phyloP scores from a whole-genome alignment of 2,329 filamentous ascomycete genomes.

The Incumbomyces lentus region DNA sequence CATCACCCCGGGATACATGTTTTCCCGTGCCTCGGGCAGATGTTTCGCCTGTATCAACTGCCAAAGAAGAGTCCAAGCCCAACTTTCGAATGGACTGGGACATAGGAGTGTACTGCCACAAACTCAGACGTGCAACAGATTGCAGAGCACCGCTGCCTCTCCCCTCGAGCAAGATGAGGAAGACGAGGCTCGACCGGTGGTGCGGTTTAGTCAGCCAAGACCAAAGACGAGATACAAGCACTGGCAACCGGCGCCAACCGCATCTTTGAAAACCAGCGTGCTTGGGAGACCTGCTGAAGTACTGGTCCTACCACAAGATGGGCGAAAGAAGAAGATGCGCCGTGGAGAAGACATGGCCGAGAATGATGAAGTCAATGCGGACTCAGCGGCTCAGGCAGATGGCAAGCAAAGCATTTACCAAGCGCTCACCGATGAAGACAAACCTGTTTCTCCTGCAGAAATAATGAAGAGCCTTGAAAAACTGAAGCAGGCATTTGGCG shows the following conservation, averaged over 20 bases:
- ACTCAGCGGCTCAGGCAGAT: background rate
- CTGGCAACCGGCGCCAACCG: slow-evolving; percentile 14
- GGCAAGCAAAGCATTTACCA: slow-evolving; percentile 9
- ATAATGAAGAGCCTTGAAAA: slow-evolving; percentile 16
- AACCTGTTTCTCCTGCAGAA: slow-evolving; percentile 9
- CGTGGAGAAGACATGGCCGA: background rate
- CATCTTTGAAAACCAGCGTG: slow-evolving; percentile 25
- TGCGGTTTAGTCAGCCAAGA: background rate
- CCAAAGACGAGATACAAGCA: slow-evolving; percentile 6
- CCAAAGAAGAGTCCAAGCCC: slow-evolving; percentile 6
- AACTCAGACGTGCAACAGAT: slow-evolving; percentile 5
- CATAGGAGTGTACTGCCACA: background rate
- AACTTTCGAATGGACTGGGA: too few relatives aligned
- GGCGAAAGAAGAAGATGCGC: slow-evolving; percentile 13
- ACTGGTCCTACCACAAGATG: slow-evolving; percentile 24
- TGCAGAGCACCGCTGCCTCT: slow-evolving; percentile 9
- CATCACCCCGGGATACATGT: slow-evolving; percentile 10
- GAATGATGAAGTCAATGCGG: background rate
- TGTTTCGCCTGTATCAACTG: slow-evolving; percentile 13
- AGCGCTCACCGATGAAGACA: slow-evolving; percentile 13
- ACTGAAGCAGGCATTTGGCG: slow-evolving; percentile 8
- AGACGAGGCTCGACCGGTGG: background rate
- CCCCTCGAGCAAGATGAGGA: slow-evolving; percentile 7
- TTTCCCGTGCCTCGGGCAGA: slow-evolving; percentile 11
- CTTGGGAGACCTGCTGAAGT: slow-evolving; percentile 31